phyloP scores from a whole-genome alignment of 73 alveolate genomes.

The Paramecium octaurelia region DNA sequence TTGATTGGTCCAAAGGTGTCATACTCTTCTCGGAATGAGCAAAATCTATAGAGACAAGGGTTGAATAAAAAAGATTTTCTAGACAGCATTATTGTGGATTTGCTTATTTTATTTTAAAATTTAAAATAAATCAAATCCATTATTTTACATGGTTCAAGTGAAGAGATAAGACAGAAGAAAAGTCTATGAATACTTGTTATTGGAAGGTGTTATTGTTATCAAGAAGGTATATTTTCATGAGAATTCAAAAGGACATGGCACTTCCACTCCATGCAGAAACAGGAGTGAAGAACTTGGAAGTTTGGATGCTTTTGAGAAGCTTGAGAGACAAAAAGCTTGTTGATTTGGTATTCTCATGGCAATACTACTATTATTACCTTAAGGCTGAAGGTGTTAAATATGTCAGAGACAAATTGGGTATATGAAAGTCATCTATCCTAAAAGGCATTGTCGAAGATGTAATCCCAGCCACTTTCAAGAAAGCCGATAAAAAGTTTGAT shows the following conservation, averaged over 20 bases:
- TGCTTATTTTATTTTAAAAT: not conserved
- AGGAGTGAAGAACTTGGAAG: constrained; percentile 35
- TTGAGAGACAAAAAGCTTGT: constrained; percentile 26
- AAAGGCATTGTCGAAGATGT: constrained; percentile 41
- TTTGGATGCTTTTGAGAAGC: constrained; percentile 47
- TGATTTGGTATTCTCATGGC: constrained; percentile 48
- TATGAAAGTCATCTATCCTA: not conserved
- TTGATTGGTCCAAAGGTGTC: constrained; percentile 96
- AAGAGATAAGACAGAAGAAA: constrained; percentile 87
- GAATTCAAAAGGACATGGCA: constrained; percentile 8
- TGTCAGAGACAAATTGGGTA: constrained; percentile 42
- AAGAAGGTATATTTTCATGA: constrained; percentile 67
- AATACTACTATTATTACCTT: constrained; percentile 38
- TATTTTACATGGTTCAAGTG: constrained; percentile 82
- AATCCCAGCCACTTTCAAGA: constrained; percentile 34
- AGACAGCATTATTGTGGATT: not conserved
- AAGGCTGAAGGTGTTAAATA: constrained; percentile 45
- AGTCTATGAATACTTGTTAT: constrained; percentile 79
- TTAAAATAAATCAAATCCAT: constrained; percentile 19
- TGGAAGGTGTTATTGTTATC: constrained; percentile 90
- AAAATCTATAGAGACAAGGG: not conserved
- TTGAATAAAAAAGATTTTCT: constrained; percentile 25
- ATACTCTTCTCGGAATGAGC: constrained; percentile 81
- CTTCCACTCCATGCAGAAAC: constrained; percentile 10
- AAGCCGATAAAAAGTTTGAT: constrained; percentile 31